Evolutionary conservation across 306 rosid genomes (phyloP), one percentile per base, ranked within the genome.

Genomic region (Cucumis hystrix): DNA sequence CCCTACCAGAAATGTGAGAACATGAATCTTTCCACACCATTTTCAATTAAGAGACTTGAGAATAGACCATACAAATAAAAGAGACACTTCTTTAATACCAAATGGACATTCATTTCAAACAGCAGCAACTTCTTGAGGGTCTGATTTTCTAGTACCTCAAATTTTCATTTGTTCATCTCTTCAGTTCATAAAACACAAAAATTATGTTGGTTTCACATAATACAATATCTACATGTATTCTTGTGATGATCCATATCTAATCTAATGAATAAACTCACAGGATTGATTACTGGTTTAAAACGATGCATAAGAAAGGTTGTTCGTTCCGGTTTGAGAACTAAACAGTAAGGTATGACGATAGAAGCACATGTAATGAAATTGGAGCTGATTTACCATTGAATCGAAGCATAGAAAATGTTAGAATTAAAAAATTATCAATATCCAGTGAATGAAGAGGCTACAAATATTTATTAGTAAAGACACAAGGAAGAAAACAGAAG

Each of bases 401-500:
- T 43, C 61, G 18, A 51, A 72, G 60, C 25, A 72, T 16, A 72
- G 16, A 28, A 52, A 52, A 51, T 72, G 61, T 72, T 51, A 72
- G 77, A 51, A 72, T 25, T 72, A 25, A 72, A 72, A 23, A 69
- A 45, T 69, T 2, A 69, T 39, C 15, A 37, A 69, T 2, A 69
- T 39, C 15, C 57, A 69, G 20, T 45, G 56, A 69, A 11, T 11
- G 14, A 57, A n/a, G 55, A 45, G 75, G 57, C 75, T 69, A 43
- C 43, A 13, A 69, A 21, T 13, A 72, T 72, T 72, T 72, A 72
- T 72, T 72, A 72, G 77, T 51, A 51, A 72, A 28, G 37, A 28
- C 45, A 30, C 61, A 51, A 51, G 51, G 77, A 72, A 28, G 77
- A 52, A 52, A 72, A 71, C 59, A 71, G 76, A n/a, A n/a, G n/a